These are phyloP conservation scores for Globisporangium sylvaticum DNA, from an alignment of 352 stramenopile species.

Conservation along the genomic window DNA sequence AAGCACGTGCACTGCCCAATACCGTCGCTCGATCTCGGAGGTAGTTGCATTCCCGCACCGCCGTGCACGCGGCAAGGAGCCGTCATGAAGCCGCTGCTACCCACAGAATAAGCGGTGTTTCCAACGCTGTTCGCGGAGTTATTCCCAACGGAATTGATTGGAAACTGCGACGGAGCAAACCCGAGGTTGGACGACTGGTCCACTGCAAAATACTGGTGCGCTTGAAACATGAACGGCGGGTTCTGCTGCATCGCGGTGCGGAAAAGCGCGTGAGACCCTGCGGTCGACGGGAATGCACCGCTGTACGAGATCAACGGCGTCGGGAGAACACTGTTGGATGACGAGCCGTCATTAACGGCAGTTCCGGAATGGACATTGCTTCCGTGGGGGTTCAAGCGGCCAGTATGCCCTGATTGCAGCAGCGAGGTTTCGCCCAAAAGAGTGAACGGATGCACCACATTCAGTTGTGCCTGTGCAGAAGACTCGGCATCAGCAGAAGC, in stretches of 20 bases:
- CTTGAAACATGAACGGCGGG: slow-evolving; percentile 8
- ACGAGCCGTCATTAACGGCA: background rate
- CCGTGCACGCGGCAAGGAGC: slow-evolving; percentile 11
- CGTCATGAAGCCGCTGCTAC: background rate
- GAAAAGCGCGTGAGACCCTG: slow-evolving; percentile 2
- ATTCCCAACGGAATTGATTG: background rate
- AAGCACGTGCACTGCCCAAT: slow-evolving; percentile 33
- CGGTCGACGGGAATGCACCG: slow-evolving; percentile 8
- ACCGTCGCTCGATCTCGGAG: background rate
- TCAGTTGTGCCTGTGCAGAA: background rate
- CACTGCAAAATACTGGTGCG: slow-evolving; percentile 15
- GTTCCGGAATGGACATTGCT: background rate
- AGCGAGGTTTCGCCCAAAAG: background rate
- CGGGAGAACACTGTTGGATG: background rate
- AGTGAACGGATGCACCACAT: background rate
- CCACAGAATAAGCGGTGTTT: background rate
- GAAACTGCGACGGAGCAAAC: background rate
- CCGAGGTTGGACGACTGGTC: slow-evolving; percentile 5
- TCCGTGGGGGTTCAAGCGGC: background rate
- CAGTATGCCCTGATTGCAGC: background rate
- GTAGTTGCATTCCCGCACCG: background rate
- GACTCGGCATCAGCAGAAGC: background rate
- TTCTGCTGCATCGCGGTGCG: background rate
- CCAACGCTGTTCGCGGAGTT: background rate
- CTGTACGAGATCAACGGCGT: slow-evolving; percentile 5